Evolutionary conservation across 441 rosid genomes (phyloP).

Genomic region (California macrophylla): DNA sequence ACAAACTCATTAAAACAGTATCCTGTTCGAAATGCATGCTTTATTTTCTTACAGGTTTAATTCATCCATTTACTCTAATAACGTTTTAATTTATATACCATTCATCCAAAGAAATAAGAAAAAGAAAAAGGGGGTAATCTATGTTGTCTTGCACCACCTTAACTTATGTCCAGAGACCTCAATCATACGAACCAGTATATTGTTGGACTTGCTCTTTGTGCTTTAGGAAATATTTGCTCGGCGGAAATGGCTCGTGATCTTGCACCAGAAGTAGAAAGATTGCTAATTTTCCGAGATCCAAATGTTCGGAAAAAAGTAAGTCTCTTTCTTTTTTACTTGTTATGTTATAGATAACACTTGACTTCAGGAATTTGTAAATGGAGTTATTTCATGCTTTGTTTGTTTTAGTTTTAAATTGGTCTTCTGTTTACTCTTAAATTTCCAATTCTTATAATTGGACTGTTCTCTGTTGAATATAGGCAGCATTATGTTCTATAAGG

Average conservation of each 20-base stretch:
- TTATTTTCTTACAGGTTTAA: conserved; percentile 8
- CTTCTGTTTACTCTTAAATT: conserved; percentile 1
- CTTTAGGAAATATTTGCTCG: conserved; percentile 94
- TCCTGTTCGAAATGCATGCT: conserved; percentile 32
- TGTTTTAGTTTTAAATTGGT: background rate
- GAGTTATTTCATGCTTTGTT: background rate
- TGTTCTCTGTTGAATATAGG: conserved; percentile 40
- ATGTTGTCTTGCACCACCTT: conserved; percentile 37
- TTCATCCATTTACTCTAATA: background rate
- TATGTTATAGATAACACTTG: background rate
- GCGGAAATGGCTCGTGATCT: conserved; percentile 99
- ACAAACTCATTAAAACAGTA: conserved; percentile 98
- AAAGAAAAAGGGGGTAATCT: conserved; percentile 7
- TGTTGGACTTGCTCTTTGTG: conserved; percentile 97
- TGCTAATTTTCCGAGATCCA: conserved; percentile 96
- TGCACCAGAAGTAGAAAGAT: conserved; percentile 96
- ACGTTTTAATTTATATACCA: background rate
- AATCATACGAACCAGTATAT: conserved; percentile 93
- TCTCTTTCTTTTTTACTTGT: conserved; percentile 13
- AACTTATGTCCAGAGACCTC: conserved; percentile 73
- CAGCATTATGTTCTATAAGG: conserved; percentile 88
- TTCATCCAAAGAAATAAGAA: background rate
- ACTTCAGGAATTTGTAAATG: background rate
- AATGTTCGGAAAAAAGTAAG: conserved; percentile 88
- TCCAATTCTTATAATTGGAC: conserved; percentile 15